Conservation (phyloP, 306 rosid species). For the Cicer arietinum region DNA sequence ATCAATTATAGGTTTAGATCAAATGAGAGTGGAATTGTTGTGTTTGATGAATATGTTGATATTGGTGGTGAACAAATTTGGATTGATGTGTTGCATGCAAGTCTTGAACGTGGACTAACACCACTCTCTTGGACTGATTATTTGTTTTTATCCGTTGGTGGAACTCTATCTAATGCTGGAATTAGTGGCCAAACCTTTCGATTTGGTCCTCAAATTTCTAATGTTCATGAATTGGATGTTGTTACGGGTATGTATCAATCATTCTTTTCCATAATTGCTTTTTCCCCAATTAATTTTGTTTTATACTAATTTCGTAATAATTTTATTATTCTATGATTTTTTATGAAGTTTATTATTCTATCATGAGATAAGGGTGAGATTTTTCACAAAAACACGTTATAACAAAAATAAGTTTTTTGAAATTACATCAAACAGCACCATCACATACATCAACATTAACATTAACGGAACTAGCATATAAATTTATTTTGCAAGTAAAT, state of each 20-base stretch:
- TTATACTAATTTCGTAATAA: no score
- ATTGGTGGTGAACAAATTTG: conserved; percentile 84
- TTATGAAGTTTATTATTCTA: no score
- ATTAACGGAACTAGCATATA: no score
- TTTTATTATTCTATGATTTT: no score
- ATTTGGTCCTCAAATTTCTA: conserved; percentile 81
- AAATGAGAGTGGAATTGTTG: conserved; percentile 47
- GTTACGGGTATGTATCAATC: conserved; percentile 65
- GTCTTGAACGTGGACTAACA: conserved; percentile 56
- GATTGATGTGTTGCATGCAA: conserved; percentile 72
- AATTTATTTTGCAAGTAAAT: no score
- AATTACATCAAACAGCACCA: no score
- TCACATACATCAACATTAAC: no score
- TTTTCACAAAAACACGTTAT: no score
- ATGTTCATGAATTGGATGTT: conserved; percentile 76
- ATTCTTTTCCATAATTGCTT: neutral
- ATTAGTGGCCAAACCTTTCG: conserved; percentile 85
- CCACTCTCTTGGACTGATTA: conserved; percentile 89
- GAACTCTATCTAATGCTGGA: conserved; percentile 92
- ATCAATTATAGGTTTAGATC: neutral
- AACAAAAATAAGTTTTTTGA: no score
- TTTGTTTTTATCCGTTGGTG: conserved; percentile 73
- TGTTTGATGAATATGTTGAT: conserved; percentile 60
- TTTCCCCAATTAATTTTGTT: no score
- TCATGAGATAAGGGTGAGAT: no score